Conservation (phyloP, 1,284 basidiomycete species). For the Coniferiporia sulphurascens region DNA sequence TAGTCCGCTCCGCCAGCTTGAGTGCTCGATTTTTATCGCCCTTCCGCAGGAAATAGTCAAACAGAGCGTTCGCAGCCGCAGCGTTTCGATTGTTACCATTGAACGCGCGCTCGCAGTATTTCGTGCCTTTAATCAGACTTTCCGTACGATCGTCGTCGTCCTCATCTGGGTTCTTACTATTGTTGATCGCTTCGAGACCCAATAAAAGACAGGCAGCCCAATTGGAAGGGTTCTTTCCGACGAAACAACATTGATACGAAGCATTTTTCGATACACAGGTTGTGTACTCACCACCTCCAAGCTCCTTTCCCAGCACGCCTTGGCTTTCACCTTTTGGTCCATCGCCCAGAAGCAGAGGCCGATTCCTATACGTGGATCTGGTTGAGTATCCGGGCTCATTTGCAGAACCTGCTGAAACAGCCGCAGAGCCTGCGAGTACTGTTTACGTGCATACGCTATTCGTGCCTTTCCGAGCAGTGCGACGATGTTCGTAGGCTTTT, state of each 20-base stretch:
- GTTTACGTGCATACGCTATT: slow-evolving; percentile 74
- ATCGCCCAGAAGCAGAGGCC: slow-evolving; percentile 89
- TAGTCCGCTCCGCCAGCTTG: slow-evolving; percentile 87
- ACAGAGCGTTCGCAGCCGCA: slow-evolving; percentile 73
- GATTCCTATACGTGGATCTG: slow-evolving; percentile 91
- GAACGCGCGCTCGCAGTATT: slow-evolving; percentile 68
- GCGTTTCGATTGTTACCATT: slow-evolving; percentile 72
- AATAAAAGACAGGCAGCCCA: slow-evolving; percentile 76
- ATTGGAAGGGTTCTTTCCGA: slow-evolving; percentile 64
- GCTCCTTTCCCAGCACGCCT: slow-evolving; percentile 83
- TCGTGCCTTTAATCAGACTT: slow-evolving; percentile 48
- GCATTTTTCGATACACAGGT: slow-evolving; percentile 16
- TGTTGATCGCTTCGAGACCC: slow-evolving; percentile 80
- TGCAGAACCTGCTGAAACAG: slow-evolving; percentile 81
- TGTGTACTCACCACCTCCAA: slow-evolving; percentile 65
- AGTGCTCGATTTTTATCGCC: slow-evolving; percentile 47
- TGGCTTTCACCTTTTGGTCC: slow-evolving; percentile 74
- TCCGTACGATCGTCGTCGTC: slow-evolving; percentile 57
- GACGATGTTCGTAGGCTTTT: slow-evolving; percentile 79
- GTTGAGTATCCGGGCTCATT: slow-evolving; percentile 71
- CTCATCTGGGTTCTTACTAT: slow-evolving; percentile 61
- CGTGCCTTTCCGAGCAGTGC: slow-evolving; percentile 82
- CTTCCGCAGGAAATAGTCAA: slow-evolving; percentile 69
- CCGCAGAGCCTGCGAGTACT: slow-evolving; percentile 74
- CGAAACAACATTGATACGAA: not conserved